Evolutionary conservation across 768 basidiomycete genomes (phyloP).

Genomic region (Jaapia argillacea): DNA sequence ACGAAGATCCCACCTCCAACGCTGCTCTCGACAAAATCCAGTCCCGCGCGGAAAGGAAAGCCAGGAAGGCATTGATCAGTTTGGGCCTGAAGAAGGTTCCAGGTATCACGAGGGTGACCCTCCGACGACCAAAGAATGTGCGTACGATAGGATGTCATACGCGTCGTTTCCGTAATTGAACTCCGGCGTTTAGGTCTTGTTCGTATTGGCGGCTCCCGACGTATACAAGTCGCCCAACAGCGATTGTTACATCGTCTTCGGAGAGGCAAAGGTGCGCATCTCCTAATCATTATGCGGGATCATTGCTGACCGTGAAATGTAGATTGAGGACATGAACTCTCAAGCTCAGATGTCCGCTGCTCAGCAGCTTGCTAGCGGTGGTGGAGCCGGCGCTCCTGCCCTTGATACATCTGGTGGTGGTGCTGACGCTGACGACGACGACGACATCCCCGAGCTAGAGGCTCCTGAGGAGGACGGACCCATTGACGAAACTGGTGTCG

Average conservation of each 20-base stretch:
- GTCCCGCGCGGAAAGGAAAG: constrained; percentile 91
- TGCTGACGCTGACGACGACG: constrained; percentile 54
- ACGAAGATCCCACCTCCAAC: constrained; percentile 78
- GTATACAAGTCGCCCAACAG: constrained; percentile 97
- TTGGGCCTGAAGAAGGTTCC: constrained; percentile 90
- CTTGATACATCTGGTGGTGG: constrained; percentile 42
- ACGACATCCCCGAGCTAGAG: constrained; percentile 80
- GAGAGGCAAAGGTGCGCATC: constrained; percentile 79
- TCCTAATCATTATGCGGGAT: too few relatives aligned
- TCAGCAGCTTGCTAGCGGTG: constrained; percentile 59
- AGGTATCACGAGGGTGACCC: constrained; percentile 89
- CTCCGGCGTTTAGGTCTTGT: constrained; percentile 50
- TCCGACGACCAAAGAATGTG: constrained; percentile 92
- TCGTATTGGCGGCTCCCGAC: constrained; percentile 89
- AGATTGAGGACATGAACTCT: constrained; percentile 86
- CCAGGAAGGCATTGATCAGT: constrained; percentile 84
- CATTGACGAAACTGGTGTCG: constrained; percentile 81
- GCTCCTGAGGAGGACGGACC: constrained; percentile 73
- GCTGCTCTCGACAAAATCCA: constrained; percentile 89
- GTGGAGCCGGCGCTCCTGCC: constrained; percentile 33
- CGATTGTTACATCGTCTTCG: constrained; percentile 98
- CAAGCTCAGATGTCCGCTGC: constrained; percentile 69
- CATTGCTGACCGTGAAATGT: too few relatives aligned
- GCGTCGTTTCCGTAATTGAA: background rate
- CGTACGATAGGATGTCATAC: constrained; percentile 17